Conservation (phyloP, 2,329 filamentous ascomycete species). For the Phyllosticta capitalensis region DNA sequence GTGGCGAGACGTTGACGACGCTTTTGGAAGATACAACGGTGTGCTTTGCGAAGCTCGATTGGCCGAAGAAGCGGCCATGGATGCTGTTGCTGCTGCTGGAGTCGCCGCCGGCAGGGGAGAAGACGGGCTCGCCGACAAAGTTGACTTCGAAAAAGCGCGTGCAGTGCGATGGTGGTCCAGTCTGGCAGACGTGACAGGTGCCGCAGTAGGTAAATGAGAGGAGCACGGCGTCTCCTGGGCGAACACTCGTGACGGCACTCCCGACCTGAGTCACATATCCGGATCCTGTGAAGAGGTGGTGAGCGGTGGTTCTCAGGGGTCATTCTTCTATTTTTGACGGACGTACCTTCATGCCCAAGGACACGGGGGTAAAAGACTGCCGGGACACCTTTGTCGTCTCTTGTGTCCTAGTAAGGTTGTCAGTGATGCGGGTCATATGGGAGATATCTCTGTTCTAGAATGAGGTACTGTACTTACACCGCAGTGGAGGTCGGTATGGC, state of each 20-base stretch:
- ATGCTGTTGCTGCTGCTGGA: constrained; percentile 10
- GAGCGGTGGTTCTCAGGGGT: not conserved
- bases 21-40: constrained; percentile 32
- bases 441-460: too few species aligned
- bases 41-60: constrained; percentile 35
- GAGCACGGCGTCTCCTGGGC: constrained; percentile 35
- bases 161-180: constrained; percentile 10
- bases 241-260: constrained; percentile 28
- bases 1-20: constrained; percentile 33
- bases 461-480: constrained; percentile 21
- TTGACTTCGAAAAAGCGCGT: constrained; percentile 5
- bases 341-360: constrained; percentile 42
- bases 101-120: not conserved
- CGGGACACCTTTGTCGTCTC: constrained; percentile 15
- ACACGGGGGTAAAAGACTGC: constrained; percentile 35
- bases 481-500: constrained; percentile 44
- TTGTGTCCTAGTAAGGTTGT: not conserved
- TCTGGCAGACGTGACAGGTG: constrained; percentile 4
- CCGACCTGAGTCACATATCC: constrained; percentile 39
- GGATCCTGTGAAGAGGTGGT: constrained; percentile 13
- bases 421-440: too few species aligned
- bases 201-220: constrained; percentile 16
- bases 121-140: constrained; percentile 7
- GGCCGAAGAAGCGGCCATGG: constrained; percentile 39
- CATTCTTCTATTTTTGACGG: not conserved